A percentile compares a stretch with the other conserved stretches of the same genome.
phyloP scores from a whole-genome alignment of 148 eudicot species.

The Rhododendron ferrugineum region DNA sequence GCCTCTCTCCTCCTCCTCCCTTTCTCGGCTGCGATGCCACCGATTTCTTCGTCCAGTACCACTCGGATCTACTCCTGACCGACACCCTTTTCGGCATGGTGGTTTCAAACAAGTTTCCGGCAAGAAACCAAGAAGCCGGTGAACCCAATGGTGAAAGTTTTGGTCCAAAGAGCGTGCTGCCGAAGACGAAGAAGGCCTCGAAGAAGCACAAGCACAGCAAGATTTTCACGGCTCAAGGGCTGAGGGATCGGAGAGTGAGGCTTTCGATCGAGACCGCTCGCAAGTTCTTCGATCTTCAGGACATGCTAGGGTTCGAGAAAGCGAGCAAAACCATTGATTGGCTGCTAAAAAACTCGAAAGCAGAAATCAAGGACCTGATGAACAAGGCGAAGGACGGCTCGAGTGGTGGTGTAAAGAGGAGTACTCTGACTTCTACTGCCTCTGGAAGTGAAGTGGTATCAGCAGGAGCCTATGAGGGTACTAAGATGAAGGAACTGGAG shows the following conservation, averaged over 20 bases:
- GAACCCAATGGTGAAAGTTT: neutral
- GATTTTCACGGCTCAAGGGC: conserved; percentile 60
- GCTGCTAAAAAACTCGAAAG: conserved; percentile 53
- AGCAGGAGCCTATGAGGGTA: neutral
- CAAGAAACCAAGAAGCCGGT: neutral
- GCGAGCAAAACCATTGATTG: conserved; percentile 77
- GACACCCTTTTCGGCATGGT: neutral
- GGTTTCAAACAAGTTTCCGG: neutral
- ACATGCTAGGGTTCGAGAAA: conserved; percentile 61
- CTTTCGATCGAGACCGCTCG: conserved; percentile 57
- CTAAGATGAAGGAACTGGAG: neutral
- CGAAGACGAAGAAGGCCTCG: conserved; percentile 17
- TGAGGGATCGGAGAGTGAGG: conserved; percentile 66
- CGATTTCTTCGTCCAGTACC: neutral
- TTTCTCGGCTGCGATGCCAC: neutral
- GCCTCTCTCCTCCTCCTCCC: conserved; percentile 1
- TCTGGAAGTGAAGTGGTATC: neutral
- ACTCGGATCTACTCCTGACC: neutral
- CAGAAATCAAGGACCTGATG: conserved; percentile 49
- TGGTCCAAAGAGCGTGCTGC: neutral
- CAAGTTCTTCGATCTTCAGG: conserved; percentile 68
- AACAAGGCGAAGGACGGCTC: neutral
- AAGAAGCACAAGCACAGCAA: conserved; percentile 66
- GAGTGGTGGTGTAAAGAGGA: neutral
- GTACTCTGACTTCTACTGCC: neutral